Conservation (phyloP, 1,284 basidiomycete genomes). For the Austroboletus niveus region DNA sequence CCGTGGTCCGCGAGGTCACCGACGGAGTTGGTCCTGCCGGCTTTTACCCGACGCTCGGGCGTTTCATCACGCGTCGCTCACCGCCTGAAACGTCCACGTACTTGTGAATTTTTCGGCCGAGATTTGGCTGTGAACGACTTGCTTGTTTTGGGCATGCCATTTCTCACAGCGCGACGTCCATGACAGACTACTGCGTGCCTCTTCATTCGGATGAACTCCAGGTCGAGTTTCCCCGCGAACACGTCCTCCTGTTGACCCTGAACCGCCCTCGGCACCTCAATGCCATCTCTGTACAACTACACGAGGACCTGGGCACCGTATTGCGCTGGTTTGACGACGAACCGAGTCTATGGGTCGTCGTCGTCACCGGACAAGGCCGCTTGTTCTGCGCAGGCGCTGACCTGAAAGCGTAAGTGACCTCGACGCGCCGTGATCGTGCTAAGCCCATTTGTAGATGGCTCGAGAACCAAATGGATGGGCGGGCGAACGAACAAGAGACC, state of each 20-base stretch:
- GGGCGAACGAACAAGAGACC: slow-evolving; percentile 41
- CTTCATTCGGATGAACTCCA: slow-evolving; percentile 54
- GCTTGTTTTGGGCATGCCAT: slow-evolving; percentile 3
- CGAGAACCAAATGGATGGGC: slow-evolving; percentile 12
- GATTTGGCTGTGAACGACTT: slow-evolving; percentile 3
- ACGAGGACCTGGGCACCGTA: slow-evolving; percentile 51
- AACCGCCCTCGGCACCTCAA: slow-evolving; percentile 76
- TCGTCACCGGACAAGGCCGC: slow-evolving; percentile 76
- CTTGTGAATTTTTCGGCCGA: background rate
- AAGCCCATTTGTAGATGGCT: slow-evolving; percentile 20
- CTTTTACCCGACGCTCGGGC: slow-evolving; percentile 18
- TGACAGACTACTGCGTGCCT: slow-evolving; percentile 27
- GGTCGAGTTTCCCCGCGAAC: slow-evolving; percentile 59
- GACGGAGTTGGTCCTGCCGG: background rate
- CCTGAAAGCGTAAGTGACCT: slow-evolving; percentile 57
- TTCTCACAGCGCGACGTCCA: background rate
- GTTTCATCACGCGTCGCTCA: slow-evolving; percentile 14
- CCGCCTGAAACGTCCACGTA: background rate
- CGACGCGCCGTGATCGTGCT: slow-evolving; percentile 4
- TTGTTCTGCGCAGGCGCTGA: slow-evolving; percentile 84
- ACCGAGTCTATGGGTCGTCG: slow-evolving; percentile 69
- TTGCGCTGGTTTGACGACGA: slow-evolving; percentile 81
- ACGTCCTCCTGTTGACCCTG: slow-evolving; percentile 70
- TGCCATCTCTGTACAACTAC: slow-evolving; percentile 66
- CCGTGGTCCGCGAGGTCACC: slow-evolving; percentile 9